Percentiles rank a stretch among this genome's conserved stretches.
Evolutionary conservation across 1,284 basidiomycete species (phyloP).

Genomic region (Neotropicomus parvogracilis): DNA sequence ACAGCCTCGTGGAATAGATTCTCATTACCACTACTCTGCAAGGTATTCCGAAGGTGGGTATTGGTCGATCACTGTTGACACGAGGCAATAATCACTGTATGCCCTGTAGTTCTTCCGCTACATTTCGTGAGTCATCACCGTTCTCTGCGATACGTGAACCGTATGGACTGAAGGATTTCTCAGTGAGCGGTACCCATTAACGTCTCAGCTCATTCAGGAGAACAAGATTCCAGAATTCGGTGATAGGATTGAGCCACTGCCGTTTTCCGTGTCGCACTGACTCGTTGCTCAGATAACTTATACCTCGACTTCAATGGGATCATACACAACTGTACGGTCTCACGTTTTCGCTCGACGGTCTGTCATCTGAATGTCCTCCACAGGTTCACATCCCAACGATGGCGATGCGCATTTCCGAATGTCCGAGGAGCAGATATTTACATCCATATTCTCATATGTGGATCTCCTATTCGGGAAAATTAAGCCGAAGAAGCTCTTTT

Average conservation of each 20-base stretch:
- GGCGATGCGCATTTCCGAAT: slow-evolving; percentile 93
- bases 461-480: slow-evolving; percentile 97
- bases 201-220: slow-evolving; percentile 95
- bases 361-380: slow-evolving; percentile 1
- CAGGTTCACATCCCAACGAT: slow-evolving; percentile 90
- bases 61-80: slow-evolving; percentile 41
- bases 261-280: slow-evolving; percentile 10
- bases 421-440: slow-evolving; percentile 96
- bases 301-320: slow-evolving; percentile 99
- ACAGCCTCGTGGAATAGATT: fast-evolving
- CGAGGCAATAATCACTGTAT: slow-evolving; percentile 9
- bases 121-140: slow-evolving; percentile 59
- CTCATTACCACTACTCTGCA: slow-evolving; percentile 4
- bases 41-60: slow-evolving; percentile 61
- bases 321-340: slow-evolving; percentile 86
- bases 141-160: not conserved
- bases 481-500: slow-evolving; percentile 94
- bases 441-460: slow-evolving; percentile 95
- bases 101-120: slow-evolving; percentile 72
- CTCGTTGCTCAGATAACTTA: slow-evolving; percentile 61
- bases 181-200: slow-evolving; percentile 96
- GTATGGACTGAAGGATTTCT: slow-evolving; percentile 13
- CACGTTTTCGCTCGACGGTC: not conserved
- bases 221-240: slow-evolving; percentile 96
- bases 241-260: slow-evolving; percentile 30